Evolutionary conservation across 2,329 filamentous ascomycete species (phyloP), one percentile per base, ranked within the genome.

Genomic region (Podosphaera xanthii): DNA sequence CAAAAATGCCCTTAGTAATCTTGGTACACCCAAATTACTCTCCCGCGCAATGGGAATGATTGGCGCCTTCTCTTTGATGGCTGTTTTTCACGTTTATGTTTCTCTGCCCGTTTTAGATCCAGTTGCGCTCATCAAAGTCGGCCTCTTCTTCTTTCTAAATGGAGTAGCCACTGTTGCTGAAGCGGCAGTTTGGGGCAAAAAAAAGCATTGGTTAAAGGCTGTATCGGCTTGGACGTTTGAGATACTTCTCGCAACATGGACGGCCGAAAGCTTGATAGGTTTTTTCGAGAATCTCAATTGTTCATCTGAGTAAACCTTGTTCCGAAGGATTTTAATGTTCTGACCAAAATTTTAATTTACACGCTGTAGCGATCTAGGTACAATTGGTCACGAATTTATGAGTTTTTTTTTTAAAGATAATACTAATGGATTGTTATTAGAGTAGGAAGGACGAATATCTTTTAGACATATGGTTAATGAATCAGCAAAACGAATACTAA

Each of bases 101-200:
- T 60, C 73, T 9, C 62, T 65, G 30, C 71, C 71, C 3, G 67
- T 73, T 34, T 59, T 73, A 0, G 63, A 64, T 0, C 49, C 59
- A 5, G 64, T 69, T 59, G 70, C 66, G 1, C 61, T 71, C 12
- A 60, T 62, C 36, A 64, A 71, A 22, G 69, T 73, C 31, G 69
- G 64, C 2, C 49, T 68, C 3, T 73, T 73, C 62, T 73, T 73
- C 59, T 58, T 72, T 22, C 46, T 70, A 4, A 73, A 73, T 63
- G 72, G 72, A 0, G 62, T 73, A 34, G 70, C 65, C 8, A 71
- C 70, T 1, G 62, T 70, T 7, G 59, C 61, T 4, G 68, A 70
- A 58, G 65, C 65, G n/a, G 63, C 64, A 33, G 61, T 71, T 53
- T 72, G 70, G 70, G 70, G 70, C 1, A 65, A 64, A 50, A 68